phyloP scores from a whole-genome alignment of 306 rosid species.

The Cercis canadensis region DNA sequence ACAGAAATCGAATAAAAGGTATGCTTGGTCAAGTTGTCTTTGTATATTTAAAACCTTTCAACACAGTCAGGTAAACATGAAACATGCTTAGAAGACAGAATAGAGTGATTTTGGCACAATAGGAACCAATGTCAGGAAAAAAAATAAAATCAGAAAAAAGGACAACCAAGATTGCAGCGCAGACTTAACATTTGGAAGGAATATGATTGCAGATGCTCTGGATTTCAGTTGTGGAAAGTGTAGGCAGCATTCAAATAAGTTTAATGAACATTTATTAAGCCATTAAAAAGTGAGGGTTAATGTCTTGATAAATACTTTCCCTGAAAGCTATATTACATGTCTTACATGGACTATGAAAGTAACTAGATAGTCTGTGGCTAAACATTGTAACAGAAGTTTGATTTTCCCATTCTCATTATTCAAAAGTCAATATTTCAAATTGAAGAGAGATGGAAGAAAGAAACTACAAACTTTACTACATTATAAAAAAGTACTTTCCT shows the following conservation, averaged over 20 bases:
- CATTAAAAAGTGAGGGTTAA: background rate
- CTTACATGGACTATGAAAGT: background rate
- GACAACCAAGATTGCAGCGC: conserved; percentile 2
- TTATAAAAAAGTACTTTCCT: background rate
- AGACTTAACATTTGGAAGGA: background rate
- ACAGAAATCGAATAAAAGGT: conserved; percentile 32
- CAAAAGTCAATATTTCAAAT: background rate
- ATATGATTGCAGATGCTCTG: background rate
- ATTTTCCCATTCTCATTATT: background rate
- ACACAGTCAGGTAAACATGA: conserved; percentile 10
- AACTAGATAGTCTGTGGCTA: background rate
- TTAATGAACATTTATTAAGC: background rate
- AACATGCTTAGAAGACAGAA: background rate
- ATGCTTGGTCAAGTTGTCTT: conserved; percentile 24
- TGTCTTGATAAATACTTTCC: background rate
- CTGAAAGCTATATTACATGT: background rate
- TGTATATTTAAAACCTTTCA: conserved; percentile 5
- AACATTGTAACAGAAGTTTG: background rate
- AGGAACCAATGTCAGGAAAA: conserved; percentile 10
- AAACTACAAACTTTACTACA: background rate
- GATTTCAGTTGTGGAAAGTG: too few relatives aligned
- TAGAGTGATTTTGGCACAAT: background rate
- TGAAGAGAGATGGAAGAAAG: background rate
- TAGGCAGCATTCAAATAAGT: background rate
- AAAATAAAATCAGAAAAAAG: background rate